A percentile compares a stretch with the other conserved stretches of the same genome.
Evolutionary conservation across 805 yeast species (phyloP).

Genomic region (Yueomyces sinensis): DNA sequence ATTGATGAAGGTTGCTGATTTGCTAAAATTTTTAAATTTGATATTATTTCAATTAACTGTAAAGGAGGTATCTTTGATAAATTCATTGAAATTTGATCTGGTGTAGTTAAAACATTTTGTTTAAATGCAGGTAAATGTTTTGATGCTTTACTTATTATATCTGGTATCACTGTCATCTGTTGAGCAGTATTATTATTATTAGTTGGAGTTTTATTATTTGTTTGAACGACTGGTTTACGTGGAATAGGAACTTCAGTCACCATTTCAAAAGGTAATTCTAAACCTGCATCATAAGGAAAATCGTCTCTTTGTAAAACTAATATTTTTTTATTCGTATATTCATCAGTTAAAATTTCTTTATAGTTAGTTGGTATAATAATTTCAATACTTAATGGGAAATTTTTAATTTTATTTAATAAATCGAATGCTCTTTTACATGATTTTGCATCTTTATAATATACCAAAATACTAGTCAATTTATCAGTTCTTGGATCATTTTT

Average conservation of each 20-base stretch:
- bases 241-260: conserved; percentile 23
- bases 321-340: conserved; percentile 1
- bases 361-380: conserved; percentile 15
- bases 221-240: conserved; percentile 11
- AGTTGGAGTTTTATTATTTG: not conserved
- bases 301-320: conserved; percentile 17
- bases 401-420: conserved; percentile 14
- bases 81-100: conserved; percentile 46
- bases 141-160: conserved; percentile 39
- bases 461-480: conserved; percentile 31
- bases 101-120: conserved; percentile 30
- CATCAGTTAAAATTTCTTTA: conserved; percentile 5
- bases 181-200: conserved; percentile 7
- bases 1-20: conserved; percentile 30
- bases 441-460: conserved; percentile 14
- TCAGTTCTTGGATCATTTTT: conserved; percentile 25
- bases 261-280: conserved; percentile 25
- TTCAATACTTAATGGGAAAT: conserved; percentile 18
- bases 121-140: conserved; percentile 39
- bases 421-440: conserved; percentile 19
- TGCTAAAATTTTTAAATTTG: conserved; percentile 48
- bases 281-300: conserved; percentile 19
- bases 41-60: conserved; percentile 52
- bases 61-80: conserved; percentile 57
- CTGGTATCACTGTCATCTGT: conserved; percentile 33